Evolutionary conservation across 441 rosid species (phyloP).

Genomic region (Adansonia rubrostipa): DNA sequence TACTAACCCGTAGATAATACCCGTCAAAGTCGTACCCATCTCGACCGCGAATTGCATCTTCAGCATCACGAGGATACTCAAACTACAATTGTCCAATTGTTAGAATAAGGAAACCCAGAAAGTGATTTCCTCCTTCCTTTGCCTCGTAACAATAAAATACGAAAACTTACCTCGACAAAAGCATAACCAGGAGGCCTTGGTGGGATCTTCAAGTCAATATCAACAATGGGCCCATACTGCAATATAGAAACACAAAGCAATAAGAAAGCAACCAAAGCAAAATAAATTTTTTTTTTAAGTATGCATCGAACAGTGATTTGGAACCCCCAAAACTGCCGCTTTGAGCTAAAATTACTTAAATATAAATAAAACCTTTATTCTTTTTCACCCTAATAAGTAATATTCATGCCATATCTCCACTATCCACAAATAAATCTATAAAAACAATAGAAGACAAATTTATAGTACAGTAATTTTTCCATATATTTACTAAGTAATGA

Average conservation of each 20-base stretch:
- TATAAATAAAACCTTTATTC: not conserved
- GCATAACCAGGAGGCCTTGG: slow-evolving; percentile 98
- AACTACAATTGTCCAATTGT: slow-evolving; percentile 52
- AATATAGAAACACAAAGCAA: slow-evolving; percentile 20
- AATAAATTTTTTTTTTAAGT: not conserved
- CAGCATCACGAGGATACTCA: slow-evolving; percentile 92
- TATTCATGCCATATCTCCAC: not conserved
- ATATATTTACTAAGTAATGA: not conserved
- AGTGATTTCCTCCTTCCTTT: not conserved
- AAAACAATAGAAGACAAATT: not conserved
- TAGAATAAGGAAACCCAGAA: not conserved
- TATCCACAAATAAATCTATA: not conserved
- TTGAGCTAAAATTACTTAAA: not conserved
- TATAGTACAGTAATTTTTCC: not conserved
- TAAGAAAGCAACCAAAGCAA: not conserved
- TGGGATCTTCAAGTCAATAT: slow-evolving; percentile 90
- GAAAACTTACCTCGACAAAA: slow-evolving; percentile 76
- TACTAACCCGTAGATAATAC: slow-evolving; percentile 69
- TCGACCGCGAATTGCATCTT: slow-evolving; percentile 85
- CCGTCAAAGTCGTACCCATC: slow-evolving; percentile 97
- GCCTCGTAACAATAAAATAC: not conserved
- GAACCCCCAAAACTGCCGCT: not conserved
- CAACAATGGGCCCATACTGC: slow-evolving; percentile 89
- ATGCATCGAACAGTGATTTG: not conserved
- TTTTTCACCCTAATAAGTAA: not conserved